Evolutionary conservation across 2,329 filamentous ascomycete species (phyloP), one percentile per base, ranked within the genome.

Genomic region (Sclerotinia spermophila): DNA sequence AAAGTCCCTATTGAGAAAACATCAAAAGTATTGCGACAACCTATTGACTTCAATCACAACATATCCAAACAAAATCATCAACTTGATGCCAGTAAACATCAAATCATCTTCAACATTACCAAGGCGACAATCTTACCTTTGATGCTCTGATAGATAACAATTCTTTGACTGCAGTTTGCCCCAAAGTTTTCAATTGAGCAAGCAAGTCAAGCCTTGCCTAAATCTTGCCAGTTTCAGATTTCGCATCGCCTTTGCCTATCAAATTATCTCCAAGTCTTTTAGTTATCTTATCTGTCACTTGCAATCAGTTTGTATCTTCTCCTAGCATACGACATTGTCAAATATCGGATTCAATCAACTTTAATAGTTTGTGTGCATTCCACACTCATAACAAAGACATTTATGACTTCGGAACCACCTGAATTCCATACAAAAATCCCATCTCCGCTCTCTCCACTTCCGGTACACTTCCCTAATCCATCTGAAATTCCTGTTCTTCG

Each of bases 381-480:
- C 60, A 56, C 53, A 38, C 51, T 24, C 60, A 70, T 30, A 70
- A 66, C 68, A 70, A 70, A 58, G 68, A 53, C 51, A 45, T 70
- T 60, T 67, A 70, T 70, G 69, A 68, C 62, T 70, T 67, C 62
- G 27, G 83, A 86, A 79, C 81, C 85, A 78, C 82, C 82, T 77
- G 86, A 90, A 80, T 87, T 89, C 79, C 86, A 86, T 79, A 87
- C 88, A 81, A 86, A 89, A 80, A 86, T 86, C 74, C 82, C 90
- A 78, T 90, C 89, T 78, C 90, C 90, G 74, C 87, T 90, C 78
- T 92, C 89, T 79, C 90, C 90, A 78, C 88, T 89, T 76, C 90
- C 90, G 75, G 81, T 91, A 76, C 88, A 92, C 80, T 83, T 89
- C 75, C 86, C 89, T 75, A 87, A 90, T 80, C 89, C 89, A 68